Percentiles rank a stretch among this genome's conserved stretches.
phyloP scores from a whole-genome alignment of 2,329 filamentous ascomycete species.

The Neophaeococcomyces mojaviensis region DNA sequence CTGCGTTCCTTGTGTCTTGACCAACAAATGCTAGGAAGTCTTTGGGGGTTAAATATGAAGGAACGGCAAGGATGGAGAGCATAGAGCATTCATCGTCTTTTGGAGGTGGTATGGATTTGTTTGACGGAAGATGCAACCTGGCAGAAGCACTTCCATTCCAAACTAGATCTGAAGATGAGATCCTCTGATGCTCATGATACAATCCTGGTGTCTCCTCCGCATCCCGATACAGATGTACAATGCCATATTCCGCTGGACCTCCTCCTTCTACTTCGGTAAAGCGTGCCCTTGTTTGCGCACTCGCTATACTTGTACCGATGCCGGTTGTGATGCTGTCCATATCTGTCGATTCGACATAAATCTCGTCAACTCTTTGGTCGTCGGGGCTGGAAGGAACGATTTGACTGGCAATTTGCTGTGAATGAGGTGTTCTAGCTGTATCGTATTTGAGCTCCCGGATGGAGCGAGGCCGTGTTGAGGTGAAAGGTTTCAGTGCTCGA shows the following conservation, averaged over 20 bases:
- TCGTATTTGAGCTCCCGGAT: constrained; percentile 6
- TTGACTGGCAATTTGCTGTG: neutral
- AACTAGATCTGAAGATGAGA: constrained; percentile 19
- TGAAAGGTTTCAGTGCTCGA: constrained; percentile 19
- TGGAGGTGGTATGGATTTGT: constrained; percentile 12
- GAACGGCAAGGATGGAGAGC: constrained; percentile 87
- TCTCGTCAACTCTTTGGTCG: constrained; percentile 77
- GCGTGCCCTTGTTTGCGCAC: constrained; percentile 72
- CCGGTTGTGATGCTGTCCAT: constrained; percentile 36
- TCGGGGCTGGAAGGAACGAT: constrained; percentile 15
- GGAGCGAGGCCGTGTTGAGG: constrained; percentile 4
- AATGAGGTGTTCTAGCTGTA: constrained; percentile 12
- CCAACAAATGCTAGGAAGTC: constrained; percentile 90
- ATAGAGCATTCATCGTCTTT: constrained; percentile 68
- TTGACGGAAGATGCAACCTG: constrained; percentile 11
- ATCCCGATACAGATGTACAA: constrained; percentile 91
- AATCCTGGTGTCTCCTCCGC: constrained; percentile 63
- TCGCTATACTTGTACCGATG: constrained; percentile 49
- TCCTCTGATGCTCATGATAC: constrained; percentile 38
- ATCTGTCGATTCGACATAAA: constrained; percentile 75
- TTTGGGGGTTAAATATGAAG: constrained; percentile 82
- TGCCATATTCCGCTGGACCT: constrained; percentile 60
- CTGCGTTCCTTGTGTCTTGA: constrained; percentile 73
- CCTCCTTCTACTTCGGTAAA: constrained; percentile 71
- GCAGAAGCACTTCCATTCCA: constrained; percentile 17